Evolutionary conservation across 306 rosid species (phyloP).

Genomic region (Pyrus betulifolia): DNA sequence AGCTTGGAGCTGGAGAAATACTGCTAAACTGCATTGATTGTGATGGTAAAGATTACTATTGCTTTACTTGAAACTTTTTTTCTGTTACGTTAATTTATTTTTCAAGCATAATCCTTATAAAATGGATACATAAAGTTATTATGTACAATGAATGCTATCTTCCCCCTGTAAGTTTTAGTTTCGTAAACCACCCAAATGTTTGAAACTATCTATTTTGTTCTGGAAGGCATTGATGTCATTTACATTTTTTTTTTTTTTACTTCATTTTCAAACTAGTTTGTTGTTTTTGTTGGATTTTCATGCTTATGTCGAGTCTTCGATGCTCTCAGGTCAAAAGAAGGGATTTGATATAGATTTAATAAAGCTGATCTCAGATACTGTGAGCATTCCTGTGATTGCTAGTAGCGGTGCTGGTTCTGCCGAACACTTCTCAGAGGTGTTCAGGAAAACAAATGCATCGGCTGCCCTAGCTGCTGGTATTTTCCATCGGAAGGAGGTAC

Average conservation of each 20-base stretch:
- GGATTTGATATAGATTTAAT: conserved; percentile 77
- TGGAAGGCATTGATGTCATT: too few species aligned
- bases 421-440: conserved; percentile 82
- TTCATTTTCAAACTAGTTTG: background rate
- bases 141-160: background rate
- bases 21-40: conserved; percentile 92
- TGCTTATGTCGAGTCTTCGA: background rate
- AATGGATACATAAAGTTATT: background rate
- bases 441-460: conserved; percentile 67
- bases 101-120: background rate
- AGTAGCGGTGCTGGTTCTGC: conserved; percentile 90
- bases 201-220: background rate
- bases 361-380: conserved; percentile 74
- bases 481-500: conserved; percentile 95
- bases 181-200: background rate
- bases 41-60: conserved; percentile 55
- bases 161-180: background rate
- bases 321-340: conserved; percentile 81
- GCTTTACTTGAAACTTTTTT: background rate
- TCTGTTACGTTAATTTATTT: background rate
- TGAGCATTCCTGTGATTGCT: conserved; percentile 88
- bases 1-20: conserved; percentile 98
- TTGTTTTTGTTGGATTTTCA: background rate
- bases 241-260: background rate
- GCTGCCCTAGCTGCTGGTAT: conserved; percentile 99